phyloP scores from a whole-genome alignment of 2,329 filamentous ascomycete species.

The Rugonectria rugulosa region DNA sequence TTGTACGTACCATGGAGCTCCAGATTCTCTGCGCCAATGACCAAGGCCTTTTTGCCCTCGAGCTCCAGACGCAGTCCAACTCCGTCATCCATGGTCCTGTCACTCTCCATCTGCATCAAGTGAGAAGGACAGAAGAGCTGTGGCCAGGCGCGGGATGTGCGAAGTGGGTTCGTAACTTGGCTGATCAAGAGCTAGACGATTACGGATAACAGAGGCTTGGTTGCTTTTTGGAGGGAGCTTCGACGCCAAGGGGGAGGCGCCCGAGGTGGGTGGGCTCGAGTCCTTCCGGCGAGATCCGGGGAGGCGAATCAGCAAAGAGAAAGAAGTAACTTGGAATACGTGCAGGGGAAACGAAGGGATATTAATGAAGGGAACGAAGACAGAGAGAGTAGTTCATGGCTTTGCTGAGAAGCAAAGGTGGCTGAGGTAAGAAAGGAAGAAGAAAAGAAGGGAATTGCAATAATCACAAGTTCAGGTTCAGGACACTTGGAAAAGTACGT shows the following conservation, averaged over 20 bases:
- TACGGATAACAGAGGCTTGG: background rate
- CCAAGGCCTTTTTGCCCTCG: slow-evolving; percentile 43
- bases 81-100: slow-evolving; percentile 31
- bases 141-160: background rate
- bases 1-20: slow-evolving; percentile 49
- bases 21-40: slow-evolving; percentile 42
- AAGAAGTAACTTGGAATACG: too few species aligned
- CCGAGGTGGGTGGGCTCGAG: background rate
- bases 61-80: slow-evolving; percentile 41
- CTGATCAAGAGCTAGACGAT: background rate
- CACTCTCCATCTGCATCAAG: slow-evolving; percentile 15
- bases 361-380: too few species aligned
- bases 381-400: too few species aligned
- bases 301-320: too few species aligned
- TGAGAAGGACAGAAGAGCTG: background rate
- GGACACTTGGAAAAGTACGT: too few species aligned
- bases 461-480: too few species aligned
- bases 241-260: background rate
- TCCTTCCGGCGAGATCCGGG: background rate
- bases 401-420: too few species aligned
- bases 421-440: too few species aligned
- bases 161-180: background rate
- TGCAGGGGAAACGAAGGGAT: too few species aligned
- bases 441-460: background rate
- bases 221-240: background rate